Evolutionary conservation across 164 flowering plant genomes (phyloP).

Genomic region (Liriodendron chinense): DNA sequence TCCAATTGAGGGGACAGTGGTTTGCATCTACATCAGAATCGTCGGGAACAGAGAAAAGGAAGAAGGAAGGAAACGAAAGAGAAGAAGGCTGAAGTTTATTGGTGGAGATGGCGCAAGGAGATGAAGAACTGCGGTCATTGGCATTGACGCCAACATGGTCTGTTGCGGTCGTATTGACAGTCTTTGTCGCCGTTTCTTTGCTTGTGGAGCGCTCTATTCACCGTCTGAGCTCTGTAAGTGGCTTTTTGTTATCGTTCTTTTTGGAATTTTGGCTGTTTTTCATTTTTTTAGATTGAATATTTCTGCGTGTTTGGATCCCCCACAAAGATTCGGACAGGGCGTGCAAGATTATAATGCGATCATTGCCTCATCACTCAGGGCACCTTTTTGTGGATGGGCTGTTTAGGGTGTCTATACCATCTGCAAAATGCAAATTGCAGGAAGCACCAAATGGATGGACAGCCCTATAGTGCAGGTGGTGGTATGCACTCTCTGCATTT

Average conservation of each 20-base stretch:
- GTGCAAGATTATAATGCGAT: too few species aligned
- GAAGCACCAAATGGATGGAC: too few species aligned
- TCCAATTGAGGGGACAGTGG: not conserved
- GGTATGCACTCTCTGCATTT: too few species aligned
- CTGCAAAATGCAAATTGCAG: too few species aligned
- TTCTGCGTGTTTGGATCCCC: not conserved
- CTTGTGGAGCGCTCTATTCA: constrained; percentile 93
- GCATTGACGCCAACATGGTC: constrained; percentile 99
- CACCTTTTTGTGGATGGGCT: too few species aligned
- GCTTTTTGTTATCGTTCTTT: not conserved
- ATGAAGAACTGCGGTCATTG: constrained; percentile 62
- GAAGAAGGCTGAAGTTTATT: not conserved
- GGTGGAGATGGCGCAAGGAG: constrained; percentile 39
- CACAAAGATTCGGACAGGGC: too few species aligned
- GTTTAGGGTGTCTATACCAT: too few species aligned
- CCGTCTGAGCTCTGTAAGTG: constrained; percentile 74
- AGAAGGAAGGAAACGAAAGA: not conserved
- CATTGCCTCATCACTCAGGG: too few species aligned
- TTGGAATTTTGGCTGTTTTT: too few species aligned
- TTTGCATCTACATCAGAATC: not conserved
- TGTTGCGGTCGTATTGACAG: constrained; percentile 82
- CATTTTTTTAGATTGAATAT: too few species aligned
- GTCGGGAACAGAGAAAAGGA: too few species aligned
- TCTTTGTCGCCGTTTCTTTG: constrained; percentile 87
- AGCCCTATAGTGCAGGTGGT: too few species aligned